Conservation (phyloP, 345 rosid species). For the Rhodomyrtus tomentosa region DNA sequence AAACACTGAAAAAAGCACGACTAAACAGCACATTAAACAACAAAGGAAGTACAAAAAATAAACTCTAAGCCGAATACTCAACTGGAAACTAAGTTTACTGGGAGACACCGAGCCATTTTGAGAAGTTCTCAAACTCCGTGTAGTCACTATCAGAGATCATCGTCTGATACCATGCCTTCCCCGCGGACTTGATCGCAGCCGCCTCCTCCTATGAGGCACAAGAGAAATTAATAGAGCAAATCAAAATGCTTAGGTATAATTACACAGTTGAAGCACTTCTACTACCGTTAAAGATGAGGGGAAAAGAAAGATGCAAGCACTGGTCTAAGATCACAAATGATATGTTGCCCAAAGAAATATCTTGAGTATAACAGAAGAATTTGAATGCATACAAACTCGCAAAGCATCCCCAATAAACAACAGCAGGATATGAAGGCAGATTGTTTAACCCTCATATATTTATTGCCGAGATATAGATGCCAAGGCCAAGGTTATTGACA, state of each 20-base stretch:
- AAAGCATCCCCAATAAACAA: neutral
- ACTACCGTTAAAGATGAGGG: neutral
- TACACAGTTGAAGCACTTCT: neutral
- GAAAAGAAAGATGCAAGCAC: neutral
- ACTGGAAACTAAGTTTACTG: conserved; percentile 14
- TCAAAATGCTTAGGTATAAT: neutral
- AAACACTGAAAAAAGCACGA: neutral
- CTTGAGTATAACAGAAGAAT: neutral
- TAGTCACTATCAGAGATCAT: conserved; percentile 94
- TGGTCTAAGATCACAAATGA: neutral
- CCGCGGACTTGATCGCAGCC: conserved; percentile 56
- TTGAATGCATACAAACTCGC: neutral
- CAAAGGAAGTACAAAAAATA: neutral
- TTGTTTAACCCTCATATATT: neutral
- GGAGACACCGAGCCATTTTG: conserved; percentile 37
- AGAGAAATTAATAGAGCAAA: neutral
- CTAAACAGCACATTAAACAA: neutral
- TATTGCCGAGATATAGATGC: neutral
- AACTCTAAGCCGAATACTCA: neutral
- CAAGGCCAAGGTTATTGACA: neutral
- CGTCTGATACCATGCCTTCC: conserved; percentile 87
- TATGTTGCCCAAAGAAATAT: neutral
- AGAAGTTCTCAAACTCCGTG: conserved; percentile 52
- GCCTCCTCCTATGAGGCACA: conserved; percentile 62
- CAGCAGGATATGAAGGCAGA: neutral